Evolutionary conservation across 257 asterid species (phyloP), one percentile per base, ranked within the genome.

Genomic region (Nicotiana obtusifolia): DNA sequence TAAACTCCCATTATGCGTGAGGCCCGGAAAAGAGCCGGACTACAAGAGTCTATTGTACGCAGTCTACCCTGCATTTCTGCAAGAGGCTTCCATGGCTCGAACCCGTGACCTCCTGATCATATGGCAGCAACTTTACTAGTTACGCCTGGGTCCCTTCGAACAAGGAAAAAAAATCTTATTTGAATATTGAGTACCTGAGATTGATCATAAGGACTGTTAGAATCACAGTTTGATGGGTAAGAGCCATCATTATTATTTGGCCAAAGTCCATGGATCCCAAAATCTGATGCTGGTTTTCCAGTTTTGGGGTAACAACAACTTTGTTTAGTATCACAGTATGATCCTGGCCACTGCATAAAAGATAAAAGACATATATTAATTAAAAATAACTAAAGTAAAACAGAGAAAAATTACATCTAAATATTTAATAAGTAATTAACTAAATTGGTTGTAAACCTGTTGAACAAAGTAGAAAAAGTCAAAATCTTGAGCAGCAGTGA

Each of bases 211-310:
- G 90, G 82, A 33, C 62, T 90, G 91, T 20, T 84, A 7, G 92
- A 60, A 76, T 94, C 97, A 28, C 98, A 94, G 71, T 91, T 90
- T 0, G 93, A 88, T 77, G 98, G 98, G 83, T 94, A 94, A 30
- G 94, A 75, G 49, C 97, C 97, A n/a, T 92, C 93, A 0, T 81
- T 88, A 56, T 91, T 67, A 57, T 89, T 92, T 0, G 97, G 97
- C 97, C 97, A 94, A 5, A 94, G 91, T 47, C 98, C 98, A 79
- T 94, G 98, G 64, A 94, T 89, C 22, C 97, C 94, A 41, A 94
- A 94, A 61, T 94, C 92, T 0, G 92, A 71, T 19, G 90, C 85
- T 0, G 97, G 97, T 81, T 92, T 94, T 26, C 97, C 98, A 8
- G 90, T 85, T 52, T 89, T 90, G 7, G 98, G 98, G 59, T 92